phyloP scores from a whole-genome alignment of 2,329 filamentous ascomycete genomes.

The Fusarium sp. region DNA sequence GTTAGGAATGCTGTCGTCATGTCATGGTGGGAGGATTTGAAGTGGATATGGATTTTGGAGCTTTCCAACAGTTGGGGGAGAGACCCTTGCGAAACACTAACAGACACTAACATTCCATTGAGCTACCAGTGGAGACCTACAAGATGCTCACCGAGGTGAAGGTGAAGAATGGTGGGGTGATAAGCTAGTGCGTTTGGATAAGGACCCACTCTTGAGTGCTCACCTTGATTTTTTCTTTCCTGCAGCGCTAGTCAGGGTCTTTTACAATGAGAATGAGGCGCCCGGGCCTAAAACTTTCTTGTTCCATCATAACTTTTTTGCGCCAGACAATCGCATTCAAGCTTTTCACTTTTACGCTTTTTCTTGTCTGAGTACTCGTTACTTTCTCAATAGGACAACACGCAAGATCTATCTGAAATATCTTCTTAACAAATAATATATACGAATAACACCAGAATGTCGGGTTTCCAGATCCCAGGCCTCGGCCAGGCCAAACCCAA shows the following conservation, averaged over 20 bases:
- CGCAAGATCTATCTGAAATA: rapidly evolving
- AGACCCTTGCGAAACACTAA: slow-evolving; percentile 11
- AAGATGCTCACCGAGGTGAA: slow-evolving; percentile 39
- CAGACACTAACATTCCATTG: slow-evolving; percentile 7
- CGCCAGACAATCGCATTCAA: slow-evolving; percentile 10
- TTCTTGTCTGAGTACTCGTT: background rate
- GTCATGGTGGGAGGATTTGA: slow-evolving; percentile 37
- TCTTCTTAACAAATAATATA: background rate
- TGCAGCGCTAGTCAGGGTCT: slow-evolving; percentile 23
- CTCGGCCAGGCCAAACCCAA: slow-evolving; percentile 57
- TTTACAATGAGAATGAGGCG: slow-evolving; percentile 15
- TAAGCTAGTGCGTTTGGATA: slow-evolving; percentile 20
- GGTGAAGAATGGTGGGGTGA: slow-evolving; percentile 28
- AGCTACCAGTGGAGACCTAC: background rate
- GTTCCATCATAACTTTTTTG: slow-evolving; percentile 26
- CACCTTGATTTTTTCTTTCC: slow-evolving; percentile 50
- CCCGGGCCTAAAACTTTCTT: slow-evolving; percentile 13
- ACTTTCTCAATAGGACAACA: background rate
- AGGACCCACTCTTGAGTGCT: slow-evolving; percentile 41
- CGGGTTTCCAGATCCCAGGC: slow-evolving; percentile 58
- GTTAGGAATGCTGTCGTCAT: slow-evolving; percentile 43
- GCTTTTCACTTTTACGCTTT: background rate
- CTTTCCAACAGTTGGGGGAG: slow-evolving; percentile 47
- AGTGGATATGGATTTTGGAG: slow-evolving; percentile 27
- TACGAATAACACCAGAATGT: slow-evolving; percentile 45